Evolutionary conservation across 1,284 basidiomycete species (phyloP).

Genomic region (Lentinula novae-zelandiae): DNA sequence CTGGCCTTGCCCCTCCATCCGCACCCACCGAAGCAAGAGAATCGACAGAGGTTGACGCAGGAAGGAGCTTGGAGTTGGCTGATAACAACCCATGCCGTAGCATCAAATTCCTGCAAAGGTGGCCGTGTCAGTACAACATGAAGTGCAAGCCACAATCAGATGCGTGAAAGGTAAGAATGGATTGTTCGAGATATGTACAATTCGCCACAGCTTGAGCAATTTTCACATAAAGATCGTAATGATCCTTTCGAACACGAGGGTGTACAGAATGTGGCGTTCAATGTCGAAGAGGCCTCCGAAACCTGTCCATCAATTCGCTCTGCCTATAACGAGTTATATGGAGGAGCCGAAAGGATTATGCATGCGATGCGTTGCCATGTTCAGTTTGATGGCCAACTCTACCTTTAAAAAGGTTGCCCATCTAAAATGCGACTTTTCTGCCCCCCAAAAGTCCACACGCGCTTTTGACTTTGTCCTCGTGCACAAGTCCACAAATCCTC

Average conservation of each 20-base stretch:
- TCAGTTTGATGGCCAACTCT: not conserved
- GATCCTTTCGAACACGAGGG: not conserved
- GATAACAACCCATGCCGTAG: conserved; percentile 71
- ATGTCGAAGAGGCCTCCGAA: not conserved
- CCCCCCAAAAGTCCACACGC: not conserved
- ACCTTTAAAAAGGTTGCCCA: not conserved
- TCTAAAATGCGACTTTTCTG: not conserved
- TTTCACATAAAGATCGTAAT: not conserved
- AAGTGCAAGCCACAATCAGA: not conserved
- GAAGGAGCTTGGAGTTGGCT: conserved; percentile 66
- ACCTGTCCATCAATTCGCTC: not conserved
- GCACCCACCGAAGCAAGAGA: conserved; percentile 3
- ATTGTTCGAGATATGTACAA: not conserved
- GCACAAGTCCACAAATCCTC: not conserved
- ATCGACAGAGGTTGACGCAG: conserved; percentile 25
- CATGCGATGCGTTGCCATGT: not conserved
- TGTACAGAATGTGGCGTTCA: not conserved
- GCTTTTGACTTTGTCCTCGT: not conserved
- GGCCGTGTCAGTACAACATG: not conserved
- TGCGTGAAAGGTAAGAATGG: not conserved
- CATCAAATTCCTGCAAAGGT: conserved; percentile 57
- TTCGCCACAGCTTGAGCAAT: not conserved
- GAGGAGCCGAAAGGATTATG: not conserved
- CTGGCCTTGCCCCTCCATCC: conserved; percentile 23
- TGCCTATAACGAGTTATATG: not conserved